A percentile compares a stretch with the other conserved stretches of the same genome.
These are phyloP conservation scores for Aspergillus pseudonomiae DNA, from an alignment of 2,329 filamentous ascomycete genomes.

Conservation along the genomic window DNA sequence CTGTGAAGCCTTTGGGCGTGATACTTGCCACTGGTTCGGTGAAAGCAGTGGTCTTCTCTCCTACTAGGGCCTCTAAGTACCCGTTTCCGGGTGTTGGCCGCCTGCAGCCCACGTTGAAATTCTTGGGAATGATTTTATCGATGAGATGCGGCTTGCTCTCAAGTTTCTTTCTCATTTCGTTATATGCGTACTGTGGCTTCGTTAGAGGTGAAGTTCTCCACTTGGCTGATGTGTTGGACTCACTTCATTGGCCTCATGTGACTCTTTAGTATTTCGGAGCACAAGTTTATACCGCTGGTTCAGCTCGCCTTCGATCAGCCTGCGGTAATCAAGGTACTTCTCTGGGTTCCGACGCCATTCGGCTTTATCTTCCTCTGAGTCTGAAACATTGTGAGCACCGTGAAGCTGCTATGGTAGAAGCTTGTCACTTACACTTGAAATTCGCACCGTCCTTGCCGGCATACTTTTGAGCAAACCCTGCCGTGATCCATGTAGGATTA, in stretches of 20 bases:
- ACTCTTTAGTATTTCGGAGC: not conserved
- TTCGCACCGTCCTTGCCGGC: conserved; percentile 8
- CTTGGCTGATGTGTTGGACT: not conserved
- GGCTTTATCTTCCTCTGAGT: not conserved
- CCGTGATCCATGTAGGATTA: conserved; percentile 7
- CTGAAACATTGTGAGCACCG: not conserved
- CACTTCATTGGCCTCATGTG: not conserved
- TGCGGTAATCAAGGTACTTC: not conserved
- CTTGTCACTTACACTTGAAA: conserved; percentile 1
- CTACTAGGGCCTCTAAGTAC: conserved; percentile 62
- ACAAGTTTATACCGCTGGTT: not conserved
- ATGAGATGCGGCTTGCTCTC: conserved; percentile 34
- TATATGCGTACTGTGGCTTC: not conserved
- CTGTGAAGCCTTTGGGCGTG: conserved; percentile 33
- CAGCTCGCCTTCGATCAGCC: not conserved
- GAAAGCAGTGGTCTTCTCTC: conserved; percentile 64
- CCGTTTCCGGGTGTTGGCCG: conserved; percentile 50
- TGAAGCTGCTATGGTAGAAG: not conserved
- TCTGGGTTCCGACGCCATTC: not conserved
- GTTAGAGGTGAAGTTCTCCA: not conserved
- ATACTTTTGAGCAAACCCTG: not conserved
- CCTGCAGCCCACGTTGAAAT: conserved; percentile 46
- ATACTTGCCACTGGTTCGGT: conserved; percentile 54
- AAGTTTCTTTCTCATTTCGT: conserved; percentile 10
- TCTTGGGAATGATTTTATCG: conserved; percentile 39